Evolutionary conservation across 495 filamentous ascomycete species (phyloP).

Genomic region (Aspergillus baeticus): DNA sequence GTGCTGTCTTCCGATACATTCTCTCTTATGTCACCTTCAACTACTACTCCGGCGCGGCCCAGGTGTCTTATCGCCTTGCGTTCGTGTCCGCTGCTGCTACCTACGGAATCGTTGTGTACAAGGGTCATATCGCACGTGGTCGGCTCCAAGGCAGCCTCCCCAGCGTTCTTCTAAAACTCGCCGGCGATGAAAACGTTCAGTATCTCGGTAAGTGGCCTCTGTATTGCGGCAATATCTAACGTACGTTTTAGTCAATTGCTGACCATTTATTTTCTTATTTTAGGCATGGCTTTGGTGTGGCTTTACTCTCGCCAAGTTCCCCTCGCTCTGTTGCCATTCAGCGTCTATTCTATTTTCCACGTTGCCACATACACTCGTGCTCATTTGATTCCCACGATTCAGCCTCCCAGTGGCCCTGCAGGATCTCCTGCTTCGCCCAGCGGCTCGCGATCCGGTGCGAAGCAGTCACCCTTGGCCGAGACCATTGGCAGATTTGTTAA

Average conservation of each 20-base stretch:
- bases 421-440: constrained; percentile 55
- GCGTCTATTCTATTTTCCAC: constrained; percentile 97
- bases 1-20: constrained; percentile 77
- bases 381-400: constrained; percentile 52
- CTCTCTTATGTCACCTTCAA: constrained; percentile 84
- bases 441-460: constrained; percentile 54
- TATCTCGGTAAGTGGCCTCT: constrained; percentile 73
- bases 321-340: constrained; percentile 88
- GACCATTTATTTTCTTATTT: constrained; percentile 9
- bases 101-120: constrained; percentile 99
- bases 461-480: constrained; percentile 69
- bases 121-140: constrained; percentile 83
- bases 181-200: constrained; percentile 93
- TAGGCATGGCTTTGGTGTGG: constrained; percentile 95
- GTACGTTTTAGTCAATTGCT: neutral
- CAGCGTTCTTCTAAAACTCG: constrained; percentile 59
- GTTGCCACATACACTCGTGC: constrained; percentile 72
- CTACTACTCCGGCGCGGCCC: constrained; percentile 68
- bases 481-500: constrained; percentile 91
- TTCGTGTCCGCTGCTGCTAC: constrained; percentile 87
- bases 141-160: constrained; percentile 60
- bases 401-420: constrained; percentile 39
- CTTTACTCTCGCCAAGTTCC: constrained; percentile 86
- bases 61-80: constrained; percentile 81
- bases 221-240: neutral